These are phyloP conservation scores for Heliamphora pulchella DNA, from an alignment of 179 eudicot genomes.

Conservation along the genomic window DNA sequence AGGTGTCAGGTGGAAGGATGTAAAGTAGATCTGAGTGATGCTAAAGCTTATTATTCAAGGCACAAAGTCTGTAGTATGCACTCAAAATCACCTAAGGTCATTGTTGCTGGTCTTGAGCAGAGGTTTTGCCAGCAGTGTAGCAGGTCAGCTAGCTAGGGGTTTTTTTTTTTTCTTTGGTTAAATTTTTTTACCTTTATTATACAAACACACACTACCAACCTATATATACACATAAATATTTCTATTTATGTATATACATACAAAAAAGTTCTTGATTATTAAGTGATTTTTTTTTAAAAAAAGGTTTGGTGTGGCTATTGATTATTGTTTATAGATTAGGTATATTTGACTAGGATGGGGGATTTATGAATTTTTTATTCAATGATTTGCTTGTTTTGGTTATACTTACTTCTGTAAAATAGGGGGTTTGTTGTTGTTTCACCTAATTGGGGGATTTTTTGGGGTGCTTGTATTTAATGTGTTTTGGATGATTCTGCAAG, in stretches of 20 bases:
- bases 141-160: slow-evolving; percentile 38
- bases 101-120: slow-evolving; percentile 71
- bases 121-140: slow-evolving; percentile 99
- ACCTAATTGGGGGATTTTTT: not conserved
- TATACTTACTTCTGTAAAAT: not conserved
- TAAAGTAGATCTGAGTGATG: slow-evolving; percentile 78
- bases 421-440: not conserved
- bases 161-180: not conserved
- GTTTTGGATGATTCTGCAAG: not conserved
- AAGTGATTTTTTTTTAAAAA: not conserved
- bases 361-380: not conserved
- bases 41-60: slow-evolving; percentile 80
- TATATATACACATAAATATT: too few species aligned
- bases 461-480: not conserved
- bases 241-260: too few species aligned
- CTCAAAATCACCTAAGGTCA: slow-evolving; percentile 61
- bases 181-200: too few species aligned
- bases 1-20: slow-evolving; percentile 96
- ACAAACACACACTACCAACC: too few species aligned
- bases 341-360: not conserved
- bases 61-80: slow-evolving; percentile 89
- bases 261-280: too few species aligned
- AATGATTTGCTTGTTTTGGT: slow-evolving; percentile 4
- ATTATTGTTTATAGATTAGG: not conserved
- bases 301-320: not conserved